These are phyloP conservation scores for Phaeosphaeriaceae sp. DNA, from an alignment of 2,329 filamentous ascomycete genomes.

Conservation along the genomic window DNA sequence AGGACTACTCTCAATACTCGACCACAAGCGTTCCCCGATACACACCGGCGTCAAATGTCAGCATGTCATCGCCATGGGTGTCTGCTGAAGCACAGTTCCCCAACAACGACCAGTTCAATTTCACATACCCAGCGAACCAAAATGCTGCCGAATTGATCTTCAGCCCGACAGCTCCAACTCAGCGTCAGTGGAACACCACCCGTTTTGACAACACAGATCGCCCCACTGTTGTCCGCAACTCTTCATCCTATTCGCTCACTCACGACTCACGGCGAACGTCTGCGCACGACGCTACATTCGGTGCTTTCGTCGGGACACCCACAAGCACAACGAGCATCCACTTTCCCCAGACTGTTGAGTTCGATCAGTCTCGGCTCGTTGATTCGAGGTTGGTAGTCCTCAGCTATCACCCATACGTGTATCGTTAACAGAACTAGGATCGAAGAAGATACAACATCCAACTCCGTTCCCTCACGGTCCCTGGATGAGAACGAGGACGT, in stretches of 20 bases:
- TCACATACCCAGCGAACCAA: slow-evolving; percentile 31
- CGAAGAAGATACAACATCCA: slow-evolving; percentile 35
- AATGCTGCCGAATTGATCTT: slow-evolving; percentile 34
- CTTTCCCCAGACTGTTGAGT: slow-evolving; percentile 28
- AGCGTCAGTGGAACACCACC: slow-evolving; percentile 30
- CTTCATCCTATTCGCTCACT: slow-evolving; percentile 36
- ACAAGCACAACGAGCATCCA: slow-evolving; percentile 37
- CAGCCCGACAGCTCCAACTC: slow-evolving; percentile 19
- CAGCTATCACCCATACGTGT: background rate
- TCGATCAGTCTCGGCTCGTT: slow-evolving; percentile 28
- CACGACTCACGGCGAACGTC: slow-evolving; percentile 33
- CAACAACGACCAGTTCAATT: slow-evolving; percentile 31
- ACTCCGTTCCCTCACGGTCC: slow-evolving; percentile 32
- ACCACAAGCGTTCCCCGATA: slow-evolving; percentile 32
- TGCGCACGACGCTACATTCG: slow-evolving; percentile 30
- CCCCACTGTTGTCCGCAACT: slow-evolving; percentile 27
- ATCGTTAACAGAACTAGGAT: slow-evolving; percentile 22
- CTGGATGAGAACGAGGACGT: slow-evolving; percentile 39
- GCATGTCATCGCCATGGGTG: slow-evolving; percentile 32
- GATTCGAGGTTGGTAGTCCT: slow-evolving; percentile 26
- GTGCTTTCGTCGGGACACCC: slow-evolving; percentile 41
- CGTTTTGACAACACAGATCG: slow-evolving; percentile 29
- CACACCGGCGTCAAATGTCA: slow-evolving; percentile 25
- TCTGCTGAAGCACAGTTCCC: slow-evolving; percentile 33
- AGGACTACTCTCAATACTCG: slow-evolving; percentile 42